phyloP scores from a whole-genome alignment of 2,329 filamentous ascomycete species.

The Exophiala aquamarina region DNA sequence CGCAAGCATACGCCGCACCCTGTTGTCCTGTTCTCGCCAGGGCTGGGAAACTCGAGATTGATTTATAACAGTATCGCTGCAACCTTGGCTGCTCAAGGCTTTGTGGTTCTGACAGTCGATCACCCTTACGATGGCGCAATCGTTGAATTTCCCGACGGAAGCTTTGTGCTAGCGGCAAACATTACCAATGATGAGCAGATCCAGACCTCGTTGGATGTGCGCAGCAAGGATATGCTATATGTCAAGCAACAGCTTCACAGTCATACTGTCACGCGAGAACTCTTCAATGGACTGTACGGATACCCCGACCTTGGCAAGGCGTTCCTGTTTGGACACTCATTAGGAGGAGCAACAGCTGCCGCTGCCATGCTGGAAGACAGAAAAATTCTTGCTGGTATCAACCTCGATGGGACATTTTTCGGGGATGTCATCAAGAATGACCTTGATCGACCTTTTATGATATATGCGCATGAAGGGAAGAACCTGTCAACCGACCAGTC shows the following conservation, averaged over 20 bases:
- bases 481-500: neutral
- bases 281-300: neutral
- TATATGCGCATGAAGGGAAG: conserved; percentile 5
- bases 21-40: no score
- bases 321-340: neutral
- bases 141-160: conserved; percentile 1
- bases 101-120: neutral
- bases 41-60: no score
- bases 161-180: neutral
- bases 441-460: conserved; percentile 4
- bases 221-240: no score
- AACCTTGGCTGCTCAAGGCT: neutral
- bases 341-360: neutral
- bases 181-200: neutral
- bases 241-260: no score
- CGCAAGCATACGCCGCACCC: no score
- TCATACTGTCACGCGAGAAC: no score
- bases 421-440: neutral
- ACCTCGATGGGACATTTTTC: conserved; percentile 5
- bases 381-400: conserved; percentile 1
- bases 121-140: conserved; percentile 2
- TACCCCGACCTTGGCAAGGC: neutral
- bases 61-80: neutral
- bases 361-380: neutral
- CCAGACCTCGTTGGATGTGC: no score